phyloP scores from a whole-genome alignment of 768 basidiomycete genomes.

The Suillus subalutaceus region DNA sequence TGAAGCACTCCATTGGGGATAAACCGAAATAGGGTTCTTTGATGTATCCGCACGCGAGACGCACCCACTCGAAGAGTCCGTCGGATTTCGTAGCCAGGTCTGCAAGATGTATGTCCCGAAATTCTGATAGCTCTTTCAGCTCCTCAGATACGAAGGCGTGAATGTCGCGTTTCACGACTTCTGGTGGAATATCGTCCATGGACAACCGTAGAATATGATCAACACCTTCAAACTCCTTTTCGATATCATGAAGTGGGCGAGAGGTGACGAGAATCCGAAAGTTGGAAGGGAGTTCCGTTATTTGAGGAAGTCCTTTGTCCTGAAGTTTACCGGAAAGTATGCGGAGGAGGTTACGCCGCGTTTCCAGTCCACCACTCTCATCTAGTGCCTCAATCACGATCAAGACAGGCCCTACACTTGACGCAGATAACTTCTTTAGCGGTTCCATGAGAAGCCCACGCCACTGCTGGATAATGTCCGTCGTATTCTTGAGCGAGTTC shows the following conservation, averaged over 20 bases:
- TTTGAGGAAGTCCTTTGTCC: background rate
- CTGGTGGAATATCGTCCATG: background rate
- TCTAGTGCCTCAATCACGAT: conserved; percentile 30
- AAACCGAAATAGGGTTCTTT: background rate
- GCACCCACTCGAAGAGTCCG: conserved; percentile 14
- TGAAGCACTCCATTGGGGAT: background rate
- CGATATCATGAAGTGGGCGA: conserved; percentile 9
- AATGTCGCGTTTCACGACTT: background rate
- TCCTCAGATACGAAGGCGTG: background rate
- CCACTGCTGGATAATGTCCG: conserved; percentile 16
- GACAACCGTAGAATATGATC: background rate
- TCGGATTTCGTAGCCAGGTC: background rate
- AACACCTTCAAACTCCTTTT: background rate
- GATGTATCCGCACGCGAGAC: conserved; percentile 13
- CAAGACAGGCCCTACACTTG: conserved; percentile 23
- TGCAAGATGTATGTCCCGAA: background rate
- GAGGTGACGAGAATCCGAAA: conserved; percentile 15
- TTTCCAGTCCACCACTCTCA: conserved; percentile 12
- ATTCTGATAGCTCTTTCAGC: too few relatives aligned
- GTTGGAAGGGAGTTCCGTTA: conserved; percentile 8
- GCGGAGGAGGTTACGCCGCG: conserved; percentile 25
- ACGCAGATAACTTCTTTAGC: background rate
- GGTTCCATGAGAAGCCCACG: conserved; percentile 22
- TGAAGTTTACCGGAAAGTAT: conserved; percentile 12
- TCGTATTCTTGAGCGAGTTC: background rate